Base-by-base conservation (phyloP, 371 early-diverging fungal genomes). In the Mucor mucedo region DNA sequence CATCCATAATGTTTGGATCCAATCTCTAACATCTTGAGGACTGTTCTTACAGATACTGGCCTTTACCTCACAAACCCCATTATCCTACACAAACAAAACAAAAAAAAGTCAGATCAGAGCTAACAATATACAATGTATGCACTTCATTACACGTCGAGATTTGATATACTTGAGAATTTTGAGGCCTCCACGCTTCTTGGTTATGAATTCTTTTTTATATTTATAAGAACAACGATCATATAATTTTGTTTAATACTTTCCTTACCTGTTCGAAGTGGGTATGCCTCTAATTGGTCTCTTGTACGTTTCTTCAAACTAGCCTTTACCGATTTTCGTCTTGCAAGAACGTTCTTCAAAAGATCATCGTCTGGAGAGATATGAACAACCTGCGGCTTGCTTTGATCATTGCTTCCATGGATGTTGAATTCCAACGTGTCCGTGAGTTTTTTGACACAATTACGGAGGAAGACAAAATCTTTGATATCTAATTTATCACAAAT, bases 391-490 rank as follows among this genome's bases (percentile, higher is more conserved):
- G 9, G 16, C 8, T 42, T 44, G 4, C 7, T 8, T 2, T 54
- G 45, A 44, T 41, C 4, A 1, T 10, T 41, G 10, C 45, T 55
- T 9, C 33, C 14, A 5, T 35, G 47, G 13, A 62, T 33, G 4
- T 39, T 9, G n/a, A 59, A 49, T 50, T 59, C 60, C 4, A 59
- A 40, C n/a, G 21, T 13, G 7, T 49, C 13, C 3, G 14, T 50
- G 7, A 13, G 33, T 2, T 60, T 60, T 52, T 42, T 60, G 30
- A 16, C 33, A 29, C 21, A 49, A 63, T 9, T 63, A 56, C 0
- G 6, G 5, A 5, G 57, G 28, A 4, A 29, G 0, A 64, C 58
- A 47, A 38, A 58, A 21, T 58, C 47, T 10, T 54, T 58, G 4
- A 28, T 49, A 5, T 9, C 4, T 2, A 64, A 42, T 0, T 21